Evolutionary conservation across 257 asterid genomes (phyloP), one percentile per base, ranked within the genome.

Genomic region (Forsythia viridissima): DNA sequence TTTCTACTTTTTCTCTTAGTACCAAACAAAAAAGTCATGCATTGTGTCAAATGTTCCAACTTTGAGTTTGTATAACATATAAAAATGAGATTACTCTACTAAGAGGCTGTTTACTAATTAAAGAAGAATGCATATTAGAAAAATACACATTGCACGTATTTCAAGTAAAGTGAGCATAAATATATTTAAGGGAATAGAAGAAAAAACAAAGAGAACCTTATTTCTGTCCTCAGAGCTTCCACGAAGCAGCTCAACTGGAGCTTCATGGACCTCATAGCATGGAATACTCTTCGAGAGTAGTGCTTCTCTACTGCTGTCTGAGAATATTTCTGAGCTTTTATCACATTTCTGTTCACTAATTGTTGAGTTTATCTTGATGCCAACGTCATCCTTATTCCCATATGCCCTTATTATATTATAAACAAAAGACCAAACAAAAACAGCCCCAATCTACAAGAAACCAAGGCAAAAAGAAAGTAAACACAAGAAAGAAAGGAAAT

Each of bases 391-490:
- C 79, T 61, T 51, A 11, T 65, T 72, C 37, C 83, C 80, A 71
- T 44, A 78, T 67, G 85, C 83, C 46, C 71, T 44, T 57, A 81
- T 44, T 24, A 84, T 74, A 42, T 81, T 81, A 46, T 77, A 81
- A 16, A 79, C 79, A 38, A 39, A 77, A 36, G 83, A 84, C 87
- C 87, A 84, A 10, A 84, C 55, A 63, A 79, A 79, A 81, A 84
- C 72, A 66, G 85, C 87, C 55, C 87, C 85, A 55, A 81, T 75
- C 87, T 84, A 68, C 6, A 77, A 48, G 39, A 37, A 74, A 2
- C 3, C 42, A 59, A 61, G 20, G 34, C 57, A 76, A 76, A 71
- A 51, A 44, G 36, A 15, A 72, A 61, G 38, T 61, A 61, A 61
- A 8, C 66, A 57, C 24, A 3, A 61, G 39, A 24, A 20, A 61